Base-by-base conservation (phyloP, 2,329 filamentous ascomycete genomes). In the Aspergillus tubingensis region DNA sequence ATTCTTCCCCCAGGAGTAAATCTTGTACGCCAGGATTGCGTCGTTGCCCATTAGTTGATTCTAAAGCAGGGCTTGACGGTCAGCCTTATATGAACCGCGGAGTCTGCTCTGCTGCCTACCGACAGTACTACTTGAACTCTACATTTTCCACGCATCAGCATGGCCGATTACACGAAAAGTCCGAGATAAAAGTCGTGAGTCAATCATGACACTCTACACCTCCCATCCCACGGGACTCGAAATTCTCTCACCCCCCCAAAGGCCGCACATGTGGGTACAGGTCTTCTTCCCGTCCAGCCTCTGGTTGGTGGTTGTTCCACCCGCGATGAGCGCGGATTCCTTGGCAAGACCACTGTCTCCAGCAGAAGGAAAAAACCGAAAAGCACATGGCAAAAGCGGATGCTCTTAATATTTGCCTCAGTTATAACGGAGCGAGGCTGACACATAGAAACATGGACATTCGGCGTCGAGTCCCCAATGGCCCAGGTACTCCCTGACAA, bases 291-390 rank as follows among this genome's bases (percentile, higher is more conserved):
- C 56, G 36, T 30, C 32, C 27, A 19, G 17, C 19, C 32, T 38
- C 36, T 47, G 44, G 44, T 51, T 39, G 53, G 19, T 41, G 27
- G 23, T 52, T 44, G 32, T 36, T 60, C 56, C 49, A 32, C 54
- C 47, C 61, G 58, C 50, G 61, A 51, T 58, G 43, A 36, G 32
- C 60, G 51, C 57, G 44, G 54, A 44, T 30, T 32, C 27, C 38
- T 48, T 50, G 47, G 47, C 47, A 30, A 44, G 19, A 21, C n/a
- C 41, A 11, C 13, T 19, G 41, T 44, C 19, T 23, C 41, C 41
- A 44, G 19, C 41, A 21, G 21, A 8, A 8, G 41, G 19, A 36
- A 15, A 53, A 32, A 32, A 5, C 30, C 32, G 11, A 15, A n/a
- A 17, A 11, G 39, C 17, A 55, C 25, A 44, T 43, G 39, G 53